Evolutionary conservation across 768 basidiomycete species (phyloP), one percentile per base, ranked within the genome.

Genomic region (Termitomyces sp.): DNA sequence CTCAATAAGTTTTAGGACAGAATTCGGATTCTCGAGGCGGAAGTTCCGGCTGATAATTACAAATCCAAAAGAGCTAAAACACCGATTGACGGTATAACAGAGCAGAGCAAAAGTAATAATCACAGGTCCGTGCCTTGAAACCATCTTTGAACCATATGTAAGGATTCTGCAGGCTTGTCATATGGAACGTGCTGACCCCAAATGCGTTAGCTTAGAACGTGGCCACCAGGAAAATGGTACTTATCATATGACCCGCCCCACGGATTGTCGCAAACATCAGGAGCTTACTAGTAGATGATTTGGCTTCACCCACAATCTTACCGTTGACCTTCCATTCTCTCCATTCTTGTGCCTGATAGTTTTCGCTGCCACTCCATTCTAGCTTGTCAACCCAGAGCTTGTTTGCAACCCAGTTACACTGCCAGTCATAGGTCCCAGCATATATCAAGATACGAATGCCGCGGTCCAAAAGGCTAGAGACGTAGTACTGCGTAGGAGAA

Each of bases 331-430:
- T 61, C 90, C 91, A 92, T 20, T 85, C 75, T 23, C 76, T 72
- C 74, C 83, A 78, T 23, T 74, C 69, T 15, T 74, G 73, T 15
- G 59, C 63, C 2, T 65, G 67, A 67, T 85, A 91, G 6, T 63
- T 77, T 38, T 73, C 73, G 44, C 75, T 68, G 2, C 87, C 87
- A 43, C 78, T 80, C 91, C 91, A 92, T 50, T 86, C 80, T 48
- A 94, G 73, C 56, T 78, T 73, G 47, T 89, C 80, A 7, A 86
- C 81, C 91, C 91, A 92, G 39, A 82, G 73, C 63, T 82, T 82
- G 69, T 92, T 93, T 15, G 86, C 84, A 27, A 89, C 70, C 82
- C 83, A 88, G 64, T 90, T 89, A 64, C 88, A 91, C 57, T 86
- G 86, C 86, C 86, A 89, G 62, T 89, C 86, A 58, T 85, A 86